phyloP scores from a whole-genome alignment of 768 basidiomycete species.

The Lentinula raphanica region DNA sequence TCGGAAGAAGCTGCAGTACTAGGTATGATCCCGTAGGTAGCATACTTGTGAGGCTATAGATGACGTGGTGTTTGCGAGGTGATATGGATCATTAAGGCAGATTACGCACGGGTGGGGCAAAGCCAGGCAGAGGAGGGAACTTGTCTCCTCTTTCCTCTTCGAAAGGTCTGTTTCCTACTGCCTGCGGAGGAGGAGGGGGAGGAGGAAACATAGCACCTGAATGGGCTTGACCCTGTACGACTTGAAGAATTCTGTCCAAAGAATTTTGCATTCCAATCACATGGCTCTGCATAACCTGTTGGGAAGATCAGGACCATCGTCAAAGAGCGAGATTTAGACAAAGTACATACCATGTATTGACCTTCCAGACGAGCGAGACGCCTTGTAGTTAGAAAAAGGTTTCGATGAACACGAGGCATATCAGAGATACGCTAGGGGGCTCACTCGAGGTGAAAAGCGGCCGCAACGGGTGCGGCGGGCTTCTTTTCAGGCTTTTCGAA shows the following conservation, averaged over 20 bases:
- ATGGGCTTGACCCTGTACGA: slow-evolving; percentile 47
- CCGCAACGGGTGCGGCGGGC: slow-evolving; percentile 44
- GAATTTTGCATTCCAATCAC: slow-evolving; percentile 94
- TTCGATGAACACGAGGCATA: slow-evolving; percentile 1
- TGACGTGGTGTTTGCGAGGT: slow-evolving; percentile 12
- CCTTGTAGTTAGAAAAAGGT: slow-evolving; percentile 35
- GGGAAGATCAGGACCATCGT: background rate
- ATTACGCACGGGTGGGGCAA: slow-evolving; percentile 75
- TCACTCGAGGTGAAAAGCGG: slow-evolving; percentile 71
- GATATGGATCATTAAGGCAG: slow-evolving; percentile 8
- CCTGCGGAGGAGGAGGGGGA: slow-evolving; percentile 10
- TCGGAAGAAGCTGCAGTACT: slow-evolving; percentile 82
- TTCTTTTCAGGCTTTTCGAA: slow-evolving; percentile 95
- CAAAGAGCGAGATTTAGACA: background rate
- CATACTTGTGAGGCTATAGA: slow-evolving; percentile 78
- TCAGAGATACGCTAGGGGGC: slow-evolving; percentile 19
- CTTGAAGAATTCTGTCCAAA: slow-evolving; percentile 73
- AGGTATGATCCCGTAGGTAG: slow-evolving; percentile 85
- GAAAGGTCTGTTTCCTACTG: background rate
- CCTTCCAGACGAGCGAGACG: slow-evolving; percentile 81
- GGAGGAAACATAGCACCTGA: slow-evolving; percentile 28
- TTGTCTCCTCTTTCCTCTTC: slow-evolving; percentile 25
- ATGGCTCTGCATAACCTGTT: slow-evolving; percentile 84
- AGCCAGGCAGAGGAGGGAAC: slow-evolving; percentile 88
- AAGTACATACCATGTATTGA: slow-evolving; percentile 64